phyloP scores from a whole-genome alignment of 2,329 filamentous ascomycete genomes.

The Colletotrichum filicis region DNA sequence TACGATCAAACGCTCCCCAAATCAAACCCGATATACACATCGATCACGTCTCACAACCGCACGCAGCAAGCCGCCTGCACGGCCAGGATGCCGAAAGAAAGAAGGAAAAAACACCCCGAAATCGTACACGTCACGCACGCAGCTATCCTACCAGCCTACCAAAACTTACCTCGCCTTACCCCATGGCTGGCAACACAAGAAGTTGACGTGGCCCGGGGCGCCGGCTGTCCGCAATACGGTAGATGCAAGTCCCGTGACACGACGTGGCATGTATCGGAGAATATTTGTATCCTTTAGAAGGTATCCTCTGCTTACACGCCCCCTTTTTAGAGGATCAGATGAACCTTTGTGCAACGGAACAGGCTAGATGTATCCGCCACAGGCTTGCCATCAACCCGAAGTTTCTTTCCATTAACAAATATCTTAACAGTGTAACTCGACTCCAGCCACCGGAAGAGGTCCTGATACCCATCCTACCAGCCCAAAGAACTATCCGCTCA shows the following conservation, averaged over 20 bases:
- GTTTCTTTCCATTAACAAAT: neutral
- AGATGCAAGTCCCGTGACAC: neutral
- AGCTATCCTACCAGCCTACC: neutral
- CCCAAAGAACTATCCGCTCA: neutral
- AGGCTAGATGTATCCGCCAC: neutral
- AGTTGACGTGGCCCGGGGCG: neutral
- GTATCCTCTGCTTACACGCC: neutral
- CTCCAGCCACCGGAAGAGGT: neutral
- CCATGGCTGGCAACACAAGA: neutral
- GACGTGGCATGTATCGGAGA: constrained; percentile 11
- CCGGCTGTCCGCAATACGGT: neutral
- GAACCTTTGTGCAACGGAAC: constrained; percentile 2
- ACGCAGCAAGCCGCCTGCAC: neutral
- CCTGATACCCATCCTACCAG: neutral
- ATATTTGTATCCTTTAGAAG: constrained; percentile 4
- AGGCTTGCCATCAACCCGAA: too few species aligned
- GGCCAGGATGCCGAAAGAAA: neutral
- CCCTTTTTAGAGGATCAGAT: neutral
- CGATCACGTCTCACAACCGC: constrained; percentile 10
- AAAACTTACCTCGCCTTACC: neutral
- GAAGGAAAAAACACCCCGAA: neutral
- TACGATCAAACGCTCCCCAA: neutral
- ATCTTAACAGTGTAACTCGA: neutral
- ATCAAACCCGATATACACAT: neutral
- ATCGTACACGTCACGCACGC: neutral